A percentile compares a stretch with the other conserved stretches of the same genome.
These are phyloP conservation scores for Hygrophila difformis DNA, from an alignment of 257 asterid species.

Conservation along the genomic window DNA sequence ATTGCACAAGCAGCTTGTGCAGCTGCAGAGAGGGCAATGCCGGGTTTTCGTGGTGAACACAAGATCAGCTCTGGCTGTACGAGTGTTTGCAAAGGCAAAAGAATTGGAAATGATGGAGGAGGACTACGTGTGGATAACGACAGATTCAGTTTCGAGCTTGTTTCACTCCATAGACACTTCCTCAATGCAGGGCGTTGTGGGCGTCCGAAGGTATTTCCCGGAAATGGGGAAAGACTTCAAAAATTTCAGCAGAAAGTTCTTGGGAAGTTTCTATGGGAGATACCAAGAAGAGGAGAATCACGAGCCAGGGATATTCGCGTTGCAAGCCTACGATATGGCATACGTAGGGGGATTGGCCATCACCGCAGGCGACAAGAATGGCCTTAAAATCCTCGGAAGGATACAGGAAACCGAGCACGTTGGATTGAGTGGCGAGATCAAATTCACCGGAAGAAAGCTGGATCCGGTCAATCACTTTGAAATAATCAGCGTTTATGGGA, in stretches of 20 bases:
- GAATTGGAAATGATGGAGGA: slow-evolving; percentile 28
- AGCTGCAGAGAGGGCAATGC: slow-evolving; percentile 21
- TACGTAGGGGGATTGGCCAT: slow-evolving; percentile 20
- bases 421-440: slow-evolving; percentile 27
- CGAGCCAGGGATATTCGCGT: slow-evolving; percentile 25
- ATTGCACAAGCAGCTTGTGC: slow-evolving; percentile 19
- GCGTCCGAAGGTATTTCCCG: slow-evolving; percentile 11
- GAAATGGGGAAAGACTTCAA: slow-evolving; percentile 9
- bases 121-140: slow-evolving; percentile 32
- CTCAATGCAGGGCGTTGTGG: slow-evolving; percentile 28
- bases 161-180: slow-evolving; percentile 22
- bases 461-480: slow-evolving; percentile 14
- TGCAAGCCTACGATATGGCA: slow-evolving; percentile 27
- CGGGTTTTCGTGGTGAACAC: slow-evolving; percentile 33
- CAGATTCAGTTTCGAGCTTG: slow-evolving; percentile 19
- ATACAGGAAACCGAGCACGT: not conserved
- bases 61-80: slow-evolving; percentile 11
- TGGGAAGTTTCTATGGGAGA: not conserved
- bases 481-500: slow-evolving; percentile 28
- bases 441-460: slow-evolving; percentile 13
- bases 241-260: slow-evolving; percentile 14
- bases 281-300: slow-evolving; percentile 20
- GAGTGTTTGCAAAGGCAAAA: slow-evolving; percentile 22
- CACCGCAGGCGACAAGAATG: not conserved
- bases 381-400: not conserved